A percentile compares a stretch with the other conserved stretches of the same genome.
Evolutionary conservation across 768 basidiomycete genomes (phyloP).

Genomic region (Boletus rufocinnamomeus): DNA sequence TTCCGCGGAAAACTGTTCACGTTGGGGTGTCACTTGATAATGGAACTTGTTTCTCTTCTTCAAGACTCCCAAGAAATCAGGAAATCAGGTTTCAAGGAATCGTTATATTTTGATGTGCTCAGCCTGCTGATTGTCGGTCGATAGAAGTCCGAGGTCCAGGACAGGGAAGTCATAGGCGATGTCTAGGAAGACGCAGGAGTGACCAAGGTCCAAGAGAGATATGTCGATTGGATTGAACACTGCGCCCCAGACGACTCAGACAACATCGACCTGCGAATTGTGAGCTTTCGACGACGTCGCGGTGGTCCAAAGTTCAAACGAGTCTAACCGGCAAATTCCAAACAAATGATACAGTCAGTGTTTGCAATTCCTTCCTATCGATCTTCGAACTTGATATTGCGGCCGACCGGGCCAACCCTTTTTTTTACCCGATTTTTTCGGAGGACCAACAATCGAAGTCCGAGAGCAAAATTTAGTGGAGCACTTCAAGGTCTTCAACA

Average conservation of each 20-base stretch:
- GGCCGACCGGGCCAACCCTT: background rate
- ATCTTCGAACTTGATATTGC: background rate
- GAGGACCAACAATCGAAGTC: background rate
- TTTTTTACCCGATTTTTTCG: background rate
- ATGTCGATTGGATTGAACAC: background rate
- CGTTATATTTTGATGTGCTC: background rate
- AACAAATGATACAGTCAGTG: background rate
- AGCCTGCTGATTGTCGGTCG: background rate
- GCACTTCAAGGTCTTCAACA: background rate
- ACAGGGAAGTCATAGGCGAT: background rate
- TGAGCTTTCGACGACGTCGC: background rate
- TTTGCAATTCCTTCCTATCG: background rate
- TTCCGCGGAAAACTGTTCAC: background rate
- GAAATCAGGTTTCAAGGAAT: background rate
- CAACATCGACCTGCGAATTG: background rate
- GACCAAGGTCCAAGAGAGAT: too few relatives aligned
- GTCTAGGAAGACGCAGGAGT: background rate
- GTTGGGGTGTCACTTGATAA: background rate
- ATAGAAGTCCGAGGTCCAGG: background rate
- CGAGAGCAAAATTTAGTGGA: background rate
- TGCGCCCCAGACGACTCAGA: background rate
- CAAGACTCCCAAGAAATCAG: background rate
- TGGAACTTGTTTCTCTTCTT: background rate
- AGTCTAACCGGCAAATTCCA: background rate
- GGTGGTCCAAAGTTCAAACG: slow-evolving; percentile 5